phyloP scores from a whole-genome alignment of 2,329 filamentous ascomycete species.

The Rosellinia necatrix region DNA sequence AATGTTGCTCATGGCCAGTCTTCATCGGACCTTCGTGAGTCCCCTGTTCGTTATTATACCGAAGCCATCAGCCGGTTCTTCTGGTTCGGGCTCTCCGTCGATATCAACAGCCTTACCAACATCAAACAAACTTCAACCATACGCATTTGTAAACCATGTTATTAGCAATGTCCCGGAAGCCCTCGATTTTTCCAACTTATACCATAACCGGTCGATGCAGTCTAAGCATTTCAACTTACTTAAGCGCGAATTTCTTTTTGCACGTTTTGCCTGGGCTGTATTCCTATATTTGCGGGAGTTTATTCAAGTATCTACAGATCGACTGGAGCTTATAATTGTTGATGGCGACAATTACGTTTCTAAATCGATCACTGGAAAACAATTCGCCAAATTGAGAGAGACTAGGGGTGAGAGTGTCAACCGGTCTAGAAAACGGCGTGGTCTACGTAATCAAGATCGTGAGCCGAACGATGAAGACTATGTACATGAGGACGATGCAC shows the following conservation, averaged over 20 bases:
- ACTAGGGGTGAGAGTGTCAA: not conserved
- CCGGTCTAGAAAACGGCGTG: not conserved
- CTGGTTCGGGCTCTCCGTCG: not conserved
- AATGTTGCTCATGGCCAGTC: not conserved
- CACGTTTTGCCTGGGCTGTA: conserved; percentile 9
- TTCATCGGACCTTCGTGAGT: not conserved
- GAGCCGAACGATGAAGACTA: not conserved
- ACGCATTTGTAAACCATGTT: not conserved
- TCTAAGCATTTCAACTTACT: not conserved
- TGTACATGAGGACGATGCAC: not conserved
- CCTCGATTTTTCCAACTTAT: not conserved
- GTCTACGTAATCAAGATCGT: conserved; percentile 3
- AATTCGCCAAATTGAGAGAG: not conserved
- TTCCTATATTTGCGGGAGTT: not conserved
- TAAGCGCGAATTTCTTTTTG: conserved; percentile 6
- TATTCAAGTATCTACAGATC: not conserved
- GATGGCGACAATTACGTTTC: not conserved
- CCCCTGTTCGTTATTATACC: not conserved
- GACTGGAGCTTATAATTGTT: not conserved
- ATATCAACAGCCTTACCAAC: not conserved
- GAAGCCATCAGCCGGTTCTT: not conserved
- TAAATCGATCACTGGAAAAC: too few relatives aligned
- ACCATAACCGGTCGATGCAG: not conserved
- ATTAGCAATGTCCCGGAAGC: not conserved
- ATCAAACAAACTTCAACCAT: not conserved